Conservation (phyloP, 1,284 basidiomycete genomes). For the Phylloporus sp. region DNA sequence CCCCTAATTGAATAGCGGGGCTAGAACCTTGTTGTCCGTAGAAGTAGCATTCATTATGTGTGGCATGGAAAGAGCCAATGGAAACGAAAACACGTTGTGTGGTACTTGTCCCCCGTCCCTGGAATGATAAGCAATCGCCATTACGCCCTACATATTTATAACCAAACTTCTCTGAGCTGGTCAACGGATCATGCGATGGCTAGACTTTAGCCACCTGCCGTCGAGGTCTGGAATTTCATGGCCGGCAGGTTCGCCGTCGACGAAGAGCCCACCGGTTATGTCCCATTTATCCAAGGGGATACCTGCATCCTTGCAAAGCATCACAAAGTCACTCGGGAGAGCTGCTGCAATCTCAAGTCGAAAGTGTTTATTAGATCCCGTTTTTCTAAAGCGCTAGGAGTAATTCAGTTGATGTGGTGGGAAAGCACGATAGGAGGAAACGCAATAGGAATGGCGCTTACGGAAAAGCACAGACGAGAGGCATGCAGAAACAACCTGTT, state of each 20-base stretch:
- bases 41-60: conserved; percentile 18
- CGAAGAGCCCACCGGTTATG: conserved; percentile 48
- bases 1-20: conserved; percentile 23
- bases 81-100: conserved; percentile 24
- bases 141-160: conserved; percentile 1
- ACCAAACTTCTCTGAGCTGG: conserved; percentile 1
- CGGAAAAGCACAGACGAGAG: conserved; percentile 56
- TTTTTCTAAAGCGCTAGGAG: conserved; percentile 50
- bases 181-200: conserved; percentile 18
- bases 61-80: conserved; percentile 16
- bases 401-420: conserved; percentile 3
- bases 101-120: conserved; percentile 11
- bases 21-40: conserved; percentile 31
- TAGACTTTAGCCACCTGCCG: conserved; percentile 44
- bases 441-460: conserved; percentile 37
- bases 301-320: conserved; percentile 46
- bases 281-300: conserved; percentile 44
- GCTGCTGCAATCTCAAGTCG: conserved; percentile 56
- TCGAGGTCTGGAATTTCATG: conserved; percentile 43
- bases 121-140: conserved; percentile 9
- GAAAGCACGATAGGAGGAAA: background rate
- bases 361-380: conserved; percentile 49
- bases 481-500: conserved; percentile 65
- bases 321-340: conserved; percentile 53
- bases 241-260: conserved; percentile 46